Base-by-base conservation (phyloP, 2,329 filamentous ascomycete genomes). In the Purpureocillium lavendulum region DNA sequence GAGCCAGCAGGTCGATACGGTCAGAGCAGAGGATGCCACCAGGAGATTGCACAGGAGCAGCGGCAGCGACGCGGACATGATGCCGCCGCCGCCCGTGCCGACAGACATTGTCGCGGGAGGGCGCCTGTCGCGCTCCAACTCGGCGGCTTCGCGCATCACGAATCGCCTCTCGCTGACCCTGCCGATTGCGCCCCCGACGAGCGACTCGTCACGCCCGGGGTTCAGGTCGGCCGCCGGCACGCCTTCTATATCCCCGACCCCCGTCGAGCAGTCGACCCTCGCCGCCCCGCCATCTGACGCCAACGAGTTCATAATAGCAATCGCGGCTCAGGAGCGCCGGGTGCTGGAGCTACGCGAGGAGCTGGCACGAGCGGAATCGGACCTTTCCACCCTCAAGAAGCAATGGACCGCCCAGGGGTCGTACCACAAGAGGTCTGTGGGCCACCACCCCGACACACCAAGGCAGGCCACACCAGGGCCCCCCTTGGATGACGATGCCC, bases 321-420 rank as follows among this genome's bases (percentile, higher is more conserved):
- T 98, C 52, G 92, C 92, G 33, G 82, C 87, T 12, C 89, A 97
- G 64, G 92, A 98, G 65, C 76, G 92, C 41, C 81, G 80, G 49
- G 90, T 98, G 2, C 66, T 98, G 41, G 92, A 97, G 62, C 69
- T 98, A 38, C 84, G 82, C 43, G 92, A 98, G 59, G 90, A 97
- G 60, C 69, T 98, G n/a, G 67, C 70, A 17, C 82, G 81, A 43
- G 90, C 92, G 6, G 90, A 98, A 58, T 65, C 69, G 11, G 84
- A 94, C 35, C 69, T 98, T 31, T 68, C 70, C 35, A 75, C 69
- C 32, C 69, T 98, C 45, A 97, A 96, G 69, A 82, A 77, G 53
- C 83, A 88, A 60, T 97, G 87, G 82, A 77, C 85, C 2, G 65
- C 70, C 12, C 80, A 88, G 44, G 88, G 96, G 57, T 80, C 78